A percentile compares a stretch with the other conserved stretches of the same genome.
phyloP scores from a whole-genome alignment of 441 rosid species.

The Iberis amara region DNA sequence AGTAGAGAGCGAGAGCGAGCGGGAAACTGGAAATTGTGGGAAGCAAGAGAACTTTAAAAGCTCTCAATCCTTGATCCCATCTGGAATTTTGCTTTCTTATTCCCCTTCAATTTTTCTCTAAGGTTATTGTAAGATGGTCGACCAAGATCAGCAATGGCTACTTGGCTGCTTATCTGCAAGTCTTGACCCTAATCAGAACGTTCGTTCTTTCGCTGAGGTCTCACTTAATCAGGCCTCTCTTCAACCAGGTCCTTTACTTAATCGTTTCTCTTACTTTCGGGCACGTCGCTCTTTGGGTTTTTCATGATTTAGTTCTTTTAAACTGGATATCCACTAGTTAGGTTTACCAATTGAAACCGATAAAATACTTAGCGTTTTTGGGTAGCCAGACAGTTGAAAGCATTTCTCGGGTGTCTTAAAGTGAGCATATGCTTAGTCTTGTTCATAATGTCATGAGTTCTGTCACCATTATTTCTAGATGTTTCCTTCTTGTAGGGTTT shows the following conservation, averaged over 20 bases:
- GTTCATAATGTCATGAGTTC: too few species aligned
- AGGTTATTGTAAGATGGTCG: slow-evolving; percentile 31
- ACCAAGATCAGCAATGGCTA: slow-evolving; percentile 92
- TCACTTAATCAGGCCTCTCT: slow-evolving; percentile 84
- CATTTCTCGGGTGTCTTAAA: neutral
- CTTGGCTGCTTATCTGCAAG: slow-evolving; percentile 80
- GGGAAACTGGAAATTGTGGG: too few species aligned
- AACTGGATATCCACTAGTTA: neutral
- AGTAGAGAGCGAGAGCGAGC: slow-evolving; percentile 19
- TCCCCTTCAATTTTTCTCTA: too few species aligned
- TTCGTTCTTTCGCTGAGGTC: slow-evolving; percentile 84
- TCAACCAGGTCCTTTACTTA: slow-evolving; percentile 61
- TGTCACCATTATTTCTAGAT: too few species aligned
- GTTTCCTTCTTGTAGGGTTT: slow-evolving; percentile 51
- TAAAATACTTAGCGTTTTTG: too few species aligned
- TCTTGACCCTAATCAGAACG: slow-evolving; percentile 74
- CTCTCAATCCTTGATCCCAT: too few species aligned
- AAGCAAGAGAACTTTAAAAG: too few species aligned
- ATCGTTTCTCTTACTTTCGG: neutral
- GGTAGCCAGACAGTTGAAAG: neutral
- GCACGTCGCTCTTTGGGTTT: neutral
- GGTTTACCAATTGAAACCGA: neutral
- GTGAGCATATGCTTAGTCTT: neutral
- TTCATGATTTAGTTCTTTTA: neutral
- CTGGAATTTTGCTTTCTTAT: too few species aligned